A percentile compares a stretch with the other conserved stretches of the same genome.
Conservation (phyloP, 2,329 filamentous ascomycete species). For the Knoxdaviesia capensis region DNA sequence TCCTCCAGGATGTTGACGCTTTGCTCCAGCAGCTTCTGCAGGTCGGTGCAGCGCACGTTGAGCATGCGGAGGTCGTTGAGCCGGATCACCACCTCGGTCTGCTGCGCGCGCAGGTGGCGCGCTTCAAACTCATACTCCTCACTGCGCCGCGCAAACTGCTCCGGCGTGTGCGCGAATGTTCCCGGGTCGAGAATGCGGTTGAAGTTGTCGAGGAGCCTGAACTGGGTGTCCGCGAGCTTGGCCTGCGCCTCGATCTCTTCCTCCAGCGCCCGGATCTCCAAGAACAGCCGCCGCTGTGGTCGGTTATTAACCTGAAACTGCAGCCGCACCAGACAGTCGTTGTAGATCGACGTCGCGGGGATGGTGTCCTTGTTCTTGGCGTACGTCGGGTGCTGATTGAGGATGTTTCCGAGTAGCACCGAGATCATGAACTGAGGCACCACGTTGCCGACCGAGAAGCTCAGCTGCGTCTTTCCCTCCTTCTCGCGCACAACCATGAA, state of each 20-base stretch:
- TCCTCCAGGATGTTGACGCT: slow-evolving; percentile 11
- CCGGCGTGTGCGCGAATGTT: not conserved
- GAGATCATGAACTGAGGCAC: too few relatives aligned
- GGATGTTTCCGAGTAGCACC: too few relatives aligned
- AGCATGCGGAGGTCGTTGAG: not conserved
- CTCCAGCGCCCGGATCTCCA: slow-evolving; percentile 6
- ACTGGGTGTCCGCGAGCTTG: slow-evolving; percentile 3
- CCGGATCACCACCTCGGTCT: not conserved
- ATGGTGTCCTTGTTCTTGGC: too few relatives aligned
- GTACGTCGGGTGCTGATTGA: too few relatives aligned
- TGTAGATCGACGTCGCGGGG: too few relatives aligned
- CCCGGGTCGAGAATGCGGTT: slow-evolving; percentile 1
- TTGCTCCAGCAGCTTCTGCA: slow-evolving; percentile 9
- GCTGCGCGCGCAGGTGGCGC: not conserved
- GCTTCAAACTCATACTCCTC: not conserved
- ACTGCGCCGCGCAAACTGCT: not conserved
- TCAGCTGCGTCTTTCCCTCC: too few relatives aligned
- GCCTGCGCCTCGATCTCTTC: slow-evolving; percentile 7
- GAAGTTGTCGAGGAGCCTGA: not conserved
- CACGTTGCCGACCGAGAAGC: too few relatives aligned
- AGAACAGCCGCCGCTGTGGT: slow-evolving; percentile 6
- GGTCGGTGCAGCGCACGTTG: not conserved
- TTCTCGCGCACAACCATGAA: too few relatives aligned
- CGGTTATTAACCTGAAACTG: slow-evolving; percentile 4
- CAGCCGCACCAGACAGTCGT: not conserved